Evolutionary conservation across 352 stramenopile genomes (phyloP), one percentile per base, ranked within the genome.

Genomic region (Globisporangium middletonii): DNA sequence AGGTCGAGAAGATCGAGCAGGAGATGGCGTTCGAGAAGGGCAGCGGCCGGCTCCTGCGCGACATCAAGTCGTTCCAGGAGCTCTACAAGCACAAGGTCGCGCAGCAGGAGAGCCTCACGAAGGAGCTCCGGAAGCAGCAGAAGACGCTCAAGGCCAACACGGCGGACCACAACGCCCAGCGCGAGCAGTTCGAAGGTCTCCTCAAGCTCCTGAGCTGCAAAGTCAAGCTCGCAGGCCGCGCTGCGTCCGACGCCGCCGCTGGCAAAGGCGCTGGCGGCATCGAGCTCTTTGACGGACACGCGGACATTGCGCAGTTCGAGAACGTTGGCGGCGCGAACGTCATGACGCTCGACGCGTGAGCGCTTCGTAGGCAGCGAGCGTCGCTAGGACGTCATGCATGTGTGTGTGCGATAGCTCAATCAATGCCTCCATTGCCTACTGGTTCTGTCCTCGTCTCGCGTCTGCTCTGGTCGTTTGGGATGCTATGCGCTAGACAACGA

Each of bases 61-160:
- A 97, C 68, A 96, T 97, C 62, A 77, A 78, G 45, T 84, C 71
- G 30, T 95, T 94, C 63, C 76, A 96, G 68, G 81, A 94, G 61
- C 74, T 97, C 15, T 97, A 97, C 79, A 89, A 92, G 57, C 75
- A 95, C 69, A 97, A 97, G 60, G 75, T 96, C 47, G 71, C 79
- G 26, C 88, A 97, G 65, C 93, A 97, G 57, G 86, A 97, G 62
- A 82, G 74, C 19, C 75, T 97, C 41, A 86, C 82, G 0, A 97
- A 96, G 65, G 82, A 95, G 55, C 68, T 98, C 43, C 71, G 88
- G 35, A 96, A 96, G 65, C 86, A 96, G 60, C 88, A 97, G 56
- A 92, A 92, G 63, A 65, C 75, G 38, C 75, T 97, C 57, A 96
- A 97, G 65, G 76, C 69, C 43, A 92, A 89, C 53, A 73, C 91